Evolutionary conservation across 1,284 basidiomycete species (phyloP).

Genomic region (Austroboletus rostrupii): DNA sequence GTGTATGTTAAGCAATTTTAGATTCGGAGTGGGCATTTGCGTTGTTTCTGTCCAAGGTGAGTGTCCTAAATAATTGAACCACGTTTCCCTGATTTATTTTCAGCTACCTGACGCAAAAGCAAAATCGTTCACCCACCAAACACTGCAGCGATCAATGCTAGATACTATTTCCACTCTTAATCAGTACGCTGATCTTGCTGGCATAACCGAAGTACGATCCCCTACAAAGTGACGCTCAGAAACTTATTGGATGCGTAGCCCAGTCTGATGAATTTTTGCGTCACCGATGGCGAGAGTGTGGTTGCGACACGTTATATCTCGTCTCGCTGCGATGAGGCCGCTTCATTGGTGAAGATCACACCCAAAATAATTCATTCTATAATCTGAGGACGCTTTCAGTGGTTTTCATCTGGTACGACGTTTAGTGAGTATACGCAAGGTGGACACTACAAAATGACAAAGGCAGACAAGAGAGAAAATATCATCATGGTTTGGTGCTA

Average conservation of each 20-base stretch:
- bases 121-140: slow-evolving; percentile 57
- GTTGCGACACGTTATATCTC: slow-evolving; percentile 95
- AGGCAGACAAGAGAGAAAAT: slow-evolving; percentile 92
- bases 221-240: not conserved
- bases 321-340: slow-evolving; percentile 87
- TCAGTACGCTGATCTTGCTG: slow-evolving; percentile 66
- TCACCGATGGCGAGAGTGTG: slow-evolving; percentile 91
- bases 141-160: slow-evolving; percentile 78
- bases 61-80: not conserved
- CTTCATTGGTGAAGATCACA: slow-evolving; percentile 63
- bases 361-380: not conserved
- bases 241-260: slow-evolving; percentile 49
- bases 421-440: slow-evolving; percentile 90
- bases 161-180: slow-evolving; percentile 83
- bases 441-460: slow-evolving; percentile 92
- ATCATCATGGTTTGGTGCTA: slow-evolving; percentile 72
- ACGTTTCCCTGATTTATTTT: slow-evolving; percentile 2
- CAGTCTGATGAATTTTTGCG: slow-evolving; percentile 92
- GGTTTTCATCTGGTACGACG: slow-evolving; percentile 92
- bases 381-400: slow-evolving; percentile 42
- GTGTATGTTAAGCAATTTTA: slow-evolving; percentile 26
- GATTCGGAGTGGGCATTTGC: slow-evolving; percentile 97
- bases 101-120: slow-evolving; percentile 82
- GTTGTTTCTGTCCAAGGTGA: slow-evolving; percentile 80
- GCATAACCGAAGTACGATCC: slow-evolving; percentile 60